Percentiles rank a stretch among this genome's conserved stretches.
Evolutionary conservation across 2,329 filamentous ascomycete species (phyloP).

Genomic region (Stagonosporopsis vannaccii): DNA sequence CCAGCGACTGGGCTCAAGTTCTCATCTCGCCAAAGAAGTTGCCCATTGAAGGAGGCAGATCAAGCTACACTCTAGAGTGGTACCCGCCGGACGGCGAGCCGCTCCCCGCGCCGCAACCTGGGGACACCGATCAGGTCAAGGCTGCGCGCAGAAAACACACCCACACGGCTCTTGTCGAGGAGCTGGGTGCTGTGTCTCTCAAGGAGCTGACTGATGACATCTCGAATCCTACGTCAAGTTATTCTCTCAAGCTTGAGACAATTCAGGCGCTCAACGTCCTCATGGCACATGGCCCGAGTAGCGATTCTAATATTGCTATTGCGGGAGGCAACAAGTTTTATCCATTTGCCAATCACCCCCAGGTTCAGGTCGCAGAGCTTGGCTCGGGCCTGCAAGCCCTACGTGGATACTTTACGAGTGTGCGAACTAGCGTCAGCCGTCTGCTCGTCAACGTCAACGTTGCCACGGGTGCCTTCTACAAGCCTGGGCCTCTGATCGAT

Average conservation of each 20-base stretch:
- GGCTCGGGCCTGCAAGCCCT: slow-evolving; percentile 63
- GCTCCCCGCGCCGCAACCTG: slow-evolving; percentile 20
- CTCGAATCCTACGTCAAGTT: slow-evolving; percentile 51
- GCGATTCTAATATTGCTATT: slow-evolving; percentile 50
- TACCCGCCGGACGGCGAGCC: slow-evolving; percentile 37
- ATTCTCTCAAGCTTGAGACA: slow-evolving; percentile 57
- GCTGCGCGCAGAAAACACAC: slow-evolving; percentile 31
- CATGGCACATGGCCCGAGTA: slow-evolving; percentile 58
- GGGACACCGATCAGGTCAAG: slow-evolving; percentile 25
- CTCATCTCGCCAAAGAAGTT: slow-evolving; percentile 38
- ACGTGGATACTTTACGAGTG: slow-evolving; percentile 68
- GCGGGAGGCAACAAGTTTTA: slow-evolving; percentile 61
- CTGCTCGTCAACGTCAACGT: slow-evolving; percentile 70
- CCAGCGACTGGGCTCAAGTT: slow-evolving; percentile 51
- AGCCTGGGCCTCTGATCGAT: slow-evolving; percentile 52
- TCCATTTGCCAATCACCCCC: slow-evolving; percentile 54
- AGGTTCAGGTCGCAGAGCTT: slow-evolving; percentile 52
- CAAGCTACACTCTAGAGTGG: slow-evolving; percentile 26
- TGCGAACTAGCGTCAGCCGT: slow-evolving; percentile 64
- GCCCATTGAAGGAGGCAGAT: slow-evolving; percentile 17
- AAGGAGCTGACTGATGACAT: slow-evolving; percentile 55
- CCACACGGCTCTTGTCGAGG: slow-evolving; percentile 27
- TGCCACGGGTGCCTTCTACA: slow-evolving; percentile 65
- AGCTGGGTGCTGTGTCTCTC: slow-evolving; percentile 35
- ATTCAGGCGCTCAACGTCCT: slow-evolving; percentile 67